Evolutionary conservation across 140 eudicot species (phyloP).

Genomic region (Stevia rebaudiana): DNA sequence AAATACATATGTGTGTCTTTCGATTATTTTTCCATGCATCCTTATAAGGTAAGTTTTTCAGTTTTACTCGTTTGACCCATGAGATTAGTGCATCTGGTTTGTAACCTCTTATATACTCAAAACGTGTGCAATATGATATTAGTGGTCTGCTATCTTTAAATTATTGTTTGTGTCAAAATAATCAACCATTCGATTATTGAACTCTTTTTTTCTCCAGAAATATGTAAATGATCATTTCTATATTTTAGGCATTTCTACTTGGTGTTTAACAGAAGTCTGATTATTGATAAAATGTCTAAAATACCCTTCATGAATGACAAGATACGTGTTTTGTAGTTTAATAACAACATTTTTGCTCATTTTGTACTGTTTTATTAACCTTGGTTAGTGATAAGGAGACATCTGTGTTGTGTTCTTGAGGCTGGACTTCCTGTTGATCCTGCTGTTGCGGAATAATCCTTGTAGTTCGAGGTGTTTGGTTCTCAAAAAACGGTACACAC

Average conservation of each 20-base stretch:
- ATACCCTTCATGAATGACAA: not conserved
- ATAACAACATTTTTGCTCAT: not conserved
- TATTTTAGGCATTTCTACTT: not conserved
- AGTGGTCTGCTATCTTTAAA: not conserved
- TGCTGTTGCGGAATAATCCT: conserved; percentile 18
- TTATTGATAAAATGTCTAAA: not conserved
- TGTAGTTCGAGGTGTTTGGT: conserved; percentile 17
- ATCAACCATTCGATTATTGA: not conserved
- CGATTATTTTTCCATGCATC: not conserved
- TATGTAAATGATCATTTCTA: no score
- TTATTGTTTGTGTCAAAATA: not conserved
- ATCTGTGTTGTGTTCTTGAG: not conserved
- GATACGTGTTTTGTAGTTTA: not conserved
- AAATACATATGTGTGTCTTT: not conserved
- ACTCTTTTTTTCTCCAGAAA: not conserved
- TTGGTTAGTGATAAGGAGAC: conserved; percentile 19
- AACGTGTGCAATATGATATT: not conserved
- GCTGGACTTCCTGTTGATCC: conserved; percentile 15
- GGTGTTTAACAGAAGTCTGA: not conserved
- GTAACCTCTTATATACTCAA: not conserved
- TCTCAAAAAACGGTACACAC: conserved; percentile 12
- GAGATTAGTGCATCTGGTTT: not conserved
- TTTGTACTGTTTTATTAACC: not conserved
- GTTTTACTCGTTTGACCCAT: not conserved
- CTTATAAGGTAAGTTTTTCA: not conserved